These are phyloP conservation scores for Fusarium luffae DNA, from an alignment of 2,329 filamentous ascomycete species.

Conservation along the genomic window DNA sequence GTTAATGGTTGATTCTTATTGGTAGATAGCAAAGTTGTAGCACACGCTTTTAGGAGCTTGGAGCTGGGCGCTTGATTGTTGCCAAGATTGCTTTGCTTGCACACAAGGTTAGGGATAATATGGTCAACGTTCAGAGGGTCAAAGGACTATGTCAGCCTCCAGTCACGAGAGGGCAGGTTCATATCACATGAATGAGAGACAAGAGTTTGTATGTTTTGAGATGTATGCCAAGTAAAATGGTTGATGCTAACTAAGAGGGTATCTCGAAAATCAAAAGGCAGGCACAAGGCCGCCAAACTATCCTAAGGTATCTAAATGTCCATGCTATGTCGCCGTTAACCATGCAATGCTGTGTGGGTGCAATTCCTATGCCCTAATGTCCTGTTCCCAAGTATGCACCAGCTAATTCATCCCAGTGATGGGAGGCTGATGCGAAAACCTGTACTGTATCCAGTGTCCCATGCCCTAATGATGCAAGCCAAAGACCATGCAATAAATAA, in stretches of 20 bases:
- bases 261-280: conserved; percentile 39
- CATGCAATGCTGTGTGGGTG: conserved; percentile 17
- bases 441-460: conserved; percentile 29
- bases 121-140: neutral
- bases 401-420: conserved; percentile 34
- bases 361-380: conserved; percentile 33
- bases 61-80: conserved; percentile 10
- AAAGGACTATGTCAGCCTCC: neutral
- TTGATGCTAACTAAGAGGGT: conserved; percentile 38
- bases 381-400: conserved; percentile 29
- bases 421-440: conserved; percentile 37
- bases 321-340: conserved; percentile 24
- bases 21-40: conserved; percentile 19
- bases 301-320: conserved; percentile 42
- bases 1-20: conserved; percentile 9
- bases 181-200: conserved; percentile 26
- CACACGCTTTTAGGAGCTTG: conserved; percentile 25
- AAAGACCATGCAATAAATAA: conserved; percentile 13
- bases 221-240: conserved; percentile 24
- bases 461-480: conserved; percentile 21
- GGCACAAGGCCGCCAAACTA: conserved; percentile 34
- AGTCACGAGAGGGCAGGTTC: conserved; percentile 11
- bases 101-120: neutral
- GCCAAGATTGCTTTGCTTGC: neutral
- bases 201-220: conserved; percentile 1